These are phyloP conservation scores for Oidium heveae DNA, from an alignment of 2,329 filamentous ascomycete genomes.

Conservation along the genomic window DNA sequence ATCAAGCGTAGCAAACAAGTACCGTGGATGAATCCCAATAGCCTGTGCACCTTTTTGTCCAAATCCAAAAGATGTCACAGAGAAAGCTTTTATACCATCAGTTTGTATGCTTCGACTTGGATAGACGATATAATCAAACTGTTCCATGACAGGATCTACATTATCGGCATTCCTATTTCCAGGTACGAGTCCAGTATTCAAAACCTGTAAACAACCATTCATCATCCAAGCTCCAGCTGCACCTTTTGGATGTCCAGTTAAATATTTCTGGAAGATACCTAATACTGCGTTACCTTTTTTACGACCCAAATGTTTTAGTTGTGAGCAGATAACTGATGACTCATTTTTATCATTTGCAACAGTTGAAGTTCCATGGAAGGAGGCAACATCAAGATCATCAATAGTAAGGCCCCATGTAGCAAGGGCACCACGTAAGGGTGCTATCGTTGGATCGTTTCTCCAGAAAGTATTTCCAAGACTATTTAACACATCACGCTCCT, in stretches of 20 bases:
- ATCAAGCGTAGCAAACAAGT: constrained; percentile 85
- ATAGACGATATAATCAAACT: constrained; percentile 95
- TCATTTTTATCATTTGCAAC: constrained; percentile 99
- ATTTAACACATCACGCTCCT: constrained; percentile 78
- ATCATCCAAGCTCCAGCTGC: constrained; percentile 99
- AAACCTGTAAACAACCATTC: constrained; percentile 88
- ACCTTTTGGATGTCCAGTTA: constrained; percentile 97
- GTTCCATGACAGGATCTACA: constrained; percentile 83
- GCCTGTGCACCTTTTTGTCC: constrained; percentile 96
- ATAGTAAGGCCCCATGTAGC: constrained; percentile 97
- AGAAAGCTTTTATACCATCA: constrained; percentile 95
- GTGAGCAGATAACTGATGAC: constrained; percentile 88
- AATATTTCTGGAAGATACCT: constrained; percentile 98
- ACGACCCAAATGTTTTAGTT: constrained; percentile 81
- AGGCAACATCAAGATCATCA: constrained; percentile 82
- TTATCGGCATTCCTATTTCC: constrained; percentile 98
- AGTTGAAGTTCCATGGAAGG: constrained; percentile 96
- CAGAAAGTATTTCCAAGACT: constrained; percentile 97
- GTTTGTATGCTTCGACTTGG: constrained; percentile 89
- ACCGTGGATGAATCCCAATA: constrained; percentile 90
- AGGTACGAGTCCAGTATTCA: constrained; percentile 81
- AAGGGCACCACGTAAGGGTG: constrained; percentile 80
- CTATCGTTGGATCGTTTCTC: constrained; percentile 84
- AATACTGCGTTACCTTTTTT: constrained; percentile 89
- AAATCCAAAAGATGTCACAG: constrained; percentile 96